phyloP scores from a whole-genome alignment of 2,329 filamentous ascomycete species.

The Trichothecium roseum region DNA sequence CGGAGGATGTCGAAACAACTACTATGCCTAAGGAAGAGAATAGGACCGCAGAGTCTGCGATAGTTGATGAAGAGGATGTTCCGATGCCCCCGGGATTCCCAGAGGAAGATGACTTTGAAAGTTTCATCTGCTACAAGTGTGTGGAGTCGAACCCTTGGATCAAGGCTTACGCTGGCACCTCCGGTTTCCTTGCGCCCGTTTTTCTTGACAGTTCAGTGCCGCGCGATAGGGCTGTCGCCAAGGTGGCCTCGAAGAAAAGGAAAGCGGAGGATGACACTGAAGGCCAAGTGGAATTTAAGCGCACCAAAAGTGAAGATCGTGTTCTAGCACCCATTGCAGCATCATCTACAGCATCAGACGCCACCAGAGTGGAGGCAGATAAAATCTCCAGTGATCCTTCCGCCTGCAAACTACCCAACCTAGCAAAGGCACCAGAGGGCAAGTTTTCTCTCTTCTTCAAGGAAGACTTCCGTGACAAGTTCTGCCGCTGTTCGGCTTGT shows the following conservation, averaged over 20 bases:
- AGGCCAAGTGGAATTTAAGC: constrained; percentile 34
- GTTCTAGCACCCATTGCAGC: constrained; percentile 2
- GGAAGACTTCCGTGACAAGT: constrained; percentile 64
- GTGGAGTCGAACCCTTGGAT: constrained; percentile 84
- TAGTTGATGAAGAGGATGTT: constrained; percentile 40
- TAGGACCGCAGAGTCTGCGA: constrained; percentile 13
- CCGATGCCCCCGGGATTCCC: constrained; percentile 82
- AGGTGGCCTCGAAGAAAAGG: constrained; percentile 46
- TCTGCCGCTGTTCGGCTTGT: constrained; percentile 78
- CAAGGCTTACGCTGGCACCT: constrained; percentile 70
- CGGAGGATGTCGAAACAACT: constrained; percentile 28
- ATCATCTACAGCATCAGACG: constrained; percentile 5
- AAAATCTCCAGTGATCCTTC: constrained; percentile 1
- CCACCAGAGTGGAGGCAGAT: constrained; percentile 5
- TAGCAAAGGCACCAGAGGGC: constrained; percentile 45
- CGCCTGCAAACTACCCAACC: constrained; percentile 48
- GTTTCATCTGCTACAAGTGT: constrained; percentile 91
- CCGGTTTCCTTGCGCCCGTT: constrained; percentile 70
- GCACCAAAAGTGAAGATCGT: constrained; percentile 33
- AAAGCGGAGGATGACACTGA: constrained; percentile 47
- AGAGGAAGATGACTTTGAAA: constrained; percentile 77
- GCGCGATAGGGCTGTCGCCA: constrained; percentile 3
- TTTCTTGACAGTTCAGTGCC: constrained; percentile 24
- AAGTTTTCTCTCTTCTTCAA: constrained; percentile 76
- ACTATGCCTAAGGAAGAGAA: constrained; percentile 19